These are phyloP conservation scores for Cytospora piceae DNA, from an alignment of 2,329 filamentous ascomycete species.

Conservation along the genomic window DNA sequence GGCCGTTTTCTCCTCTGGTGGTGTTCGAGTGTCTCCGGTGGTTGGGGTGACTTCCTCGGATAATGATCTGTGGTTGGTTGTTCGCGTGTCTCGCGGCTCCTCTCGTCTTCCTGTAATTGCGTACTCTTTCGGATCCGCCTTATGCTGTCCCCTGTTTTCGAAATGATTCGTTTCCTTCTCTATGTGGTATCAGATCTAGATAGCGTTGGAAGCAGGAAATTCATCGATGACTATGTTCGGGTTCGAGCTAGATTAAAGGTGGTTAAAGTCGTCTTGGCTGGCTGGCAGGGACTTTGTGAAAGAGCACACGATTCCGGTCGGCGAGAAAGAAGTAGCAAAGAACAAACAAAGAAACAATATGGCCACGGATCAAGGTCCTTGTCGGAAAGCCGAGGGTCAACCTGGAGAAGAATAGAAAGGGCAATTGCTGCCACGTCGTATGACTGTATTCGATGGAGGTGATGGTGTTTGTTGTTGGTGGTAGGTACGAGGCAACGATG, in stretches of 20 bases:
- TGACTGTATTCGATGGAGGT: slow-evolving; percentile 17
- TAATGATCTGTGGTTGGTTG: slow-evolving; percentile 8
- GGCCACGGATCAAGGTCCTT: slow-evolving; percentile 31
- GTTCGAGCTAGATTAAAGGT: slow-evolving; percentile 28
- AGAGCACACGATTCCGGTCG: slow-evolving; percentile 31
- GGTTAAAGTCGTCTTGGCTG: slow-evolving; percentile 30
- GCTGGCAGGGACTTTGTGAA: slow-evolving; percentile 28
- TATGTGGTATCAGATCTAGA: slow-evolving; percentile 30
- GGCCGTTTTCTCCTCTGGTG: slow-evolving; percentile 1
- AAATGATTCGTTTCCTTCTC: slow-evolving; percentile 26
- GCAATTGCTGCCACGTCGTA: slow-evolving; percentile 32
- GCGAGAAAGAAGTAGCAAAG: slow-evolving; percentile 30
- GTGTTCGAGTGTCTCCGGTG: neutral
- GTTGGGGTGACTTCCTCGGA: slow-evolving; percentile 15
- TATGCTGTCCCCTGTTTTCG: slow-evolving; percentile 19
- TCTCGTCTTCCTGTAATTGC: slow-evolving; percentile 8
- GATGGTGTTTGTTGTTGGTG: slow-evolving; percentile 19
- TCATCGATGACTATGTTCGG: slow-evolving; percentile 23
- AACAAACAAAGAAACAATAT: slow-evolving; percentile 35
- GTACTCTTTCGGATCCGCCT: slow-evolving; percentile 25
- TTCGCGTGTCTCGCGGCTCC: slow-evolving; percentile 10
- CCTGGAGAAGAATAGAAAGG: slow-evolving; percentile 55
- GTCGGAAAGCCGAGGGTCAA: slow-evolving; percentile 58
- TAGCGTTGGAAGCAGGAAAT: slow-evolving; percentile 25
- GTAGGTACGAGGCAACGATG: slow-evolving; percentile 9